phyloP scores from a whole-genome alignment of 768 basidiomycete species.

The Candolleomyces aberdarensis region DNA sequence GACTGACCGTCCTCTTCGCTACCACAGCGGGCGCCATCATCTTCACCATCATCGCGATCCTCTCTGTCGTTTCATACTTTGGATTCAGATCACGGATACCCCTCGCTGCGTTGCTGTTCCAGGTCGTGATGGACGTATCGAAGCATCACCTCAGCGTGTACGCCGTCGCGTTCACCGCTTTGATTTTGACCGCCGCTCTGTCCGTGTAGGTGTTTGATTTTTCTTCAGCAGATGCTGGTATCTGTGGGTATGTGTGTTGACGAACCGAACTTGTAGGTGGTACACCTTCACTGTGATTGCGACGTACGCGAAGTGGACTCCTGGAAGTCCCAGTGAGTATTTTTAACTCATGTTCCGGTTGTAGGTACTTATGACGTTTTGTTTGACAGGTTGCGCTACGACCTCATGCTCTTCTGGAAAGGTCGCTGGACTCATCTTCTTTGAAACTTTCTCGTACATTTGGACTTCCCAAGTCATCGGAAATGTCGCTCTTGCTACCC shows the following conservation, averaged over 20 bases:
- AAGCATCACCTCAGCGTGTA: slow-evolving; percentile 83
- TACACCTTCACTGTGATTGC: slow-evolving; percentile 76
- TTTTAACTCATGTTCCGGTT: neutral
- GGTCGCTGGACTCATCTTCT: slow-evolving; percentile 78
- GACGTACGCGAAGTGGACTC: slow-evolving; percentile 76
- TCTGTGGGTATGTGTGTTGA: no score
- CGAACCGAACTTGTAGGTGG: slow-evolving; percentile 43
- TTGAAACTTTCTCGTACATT: slow-evolving; percentile 76
- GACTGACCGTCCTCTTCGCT: neutral
- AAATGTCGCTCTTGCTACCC: slow-evolving; percentile 74
- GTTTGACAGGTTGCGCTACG: slow-evolving; percentile 42
- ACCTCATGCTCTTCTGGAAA: slow-evolving; percentile 63
- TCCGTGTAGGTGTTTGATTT: slow-evolving; percentile 49
- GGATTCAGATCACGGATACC: slow-evolving; percentile 74
- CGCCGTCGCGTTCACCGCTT: slow-evolving; percentile 65
- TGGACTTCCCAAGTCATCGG: slow-evolving; percentile 84
- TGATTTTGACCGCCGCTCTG: slow-evolving; percentile 69
- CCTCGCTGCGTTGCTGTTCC: slow-evolving; percentile 71
- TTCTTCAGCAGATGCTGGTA: no score
- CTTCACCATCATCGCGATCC: slow-evolving; percentile 74
- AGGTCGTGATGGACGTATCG: slow-evolving; percentile 81
- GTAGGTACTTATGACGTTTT: slow-evolving; percentile 1
- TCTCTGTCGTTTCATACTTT: slow-evolving; percentile 74
- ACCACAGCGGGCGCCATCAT: slow-evolving; percentile 73
- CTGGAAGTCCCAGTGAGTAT: slow-evolving; percentile 63